These are phyloP conservation scores for Rhododendron vialii DNA, from an alignment of 148 eudicot species.

Conservation along the genomic window DNA sequence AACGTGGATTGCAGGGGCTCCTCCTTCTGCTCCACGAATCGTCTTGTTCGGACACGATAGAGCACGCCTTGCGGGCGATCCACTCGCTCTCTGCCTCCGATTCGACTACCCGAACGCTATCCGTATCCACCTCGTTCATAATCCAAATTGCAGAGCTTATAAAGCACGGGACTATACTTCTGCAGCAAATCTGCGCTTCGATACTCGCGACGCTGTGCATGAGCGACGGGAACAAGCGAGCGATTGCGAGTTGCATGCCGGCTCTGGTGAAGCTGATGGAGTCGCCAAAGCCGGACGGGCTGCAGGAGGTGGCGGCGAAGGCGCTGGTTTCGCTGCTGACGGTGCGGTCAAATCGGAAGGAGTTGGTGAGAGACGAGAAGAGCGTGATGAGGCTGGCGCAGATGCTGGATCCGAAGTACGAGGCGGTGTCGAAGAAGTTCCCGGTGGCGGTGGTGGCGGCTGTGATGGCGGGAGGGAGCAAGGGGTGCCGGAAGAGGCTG, in stretches of 20 bases:
- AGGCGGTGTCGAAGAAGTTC: conserved; percentile 45
- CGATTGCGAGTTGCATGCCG: conserved; percentile 42
- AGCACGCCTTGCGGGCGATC: conserved; percentile 56
- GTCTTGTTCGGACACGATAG: conserved; percentile 30
- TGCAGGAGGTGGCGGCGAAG: conserved; percentile 41
- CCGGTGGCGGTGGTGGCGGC: conserved; percentile 54
- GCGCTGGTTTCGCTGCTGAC: conserved; percentile 39
- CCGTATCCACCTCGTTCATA: conserved; percentile 35
- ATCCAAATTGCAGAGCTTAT: conserved; percentile 35
- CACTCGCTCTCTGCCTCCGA: conserved; percentile 36
- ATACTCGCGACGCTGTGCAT: conserved; percentile 36
- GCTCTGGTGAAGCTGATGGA: conserved; percentile 59
- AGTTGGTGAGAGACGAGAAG: conserved; percentile 56
- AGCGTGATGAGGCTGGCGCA: conserved; percentile 47
- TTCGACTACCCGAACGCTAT: conserved; percentile 16
- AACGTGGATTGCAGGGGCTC: conserved; percentile 39
- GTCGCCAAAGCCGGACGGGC: conserved; percentile 51
- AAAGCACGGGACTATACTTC: conserved; percentile 35
- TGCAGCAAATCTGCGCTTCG: conserved; percentile 44
- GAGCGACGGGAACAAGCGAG: conserved; percentile 46
- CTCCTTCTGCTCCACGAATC: conserved; percentile 42
- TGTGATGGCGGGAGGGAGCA: conserved; percentile 45
- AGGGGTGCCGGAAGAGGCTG: conserved; percentile 60
- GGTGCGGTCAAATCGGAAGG: conserved; percentile 50
- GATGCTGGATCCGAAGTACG: conserved; percentile 55